Evolutionary conservation across 1,139 yeast genomes (phyloP), one percentile per base, ranked within the genome.

Genomic region (Scheffersomyces cryptocercus): DNA sequence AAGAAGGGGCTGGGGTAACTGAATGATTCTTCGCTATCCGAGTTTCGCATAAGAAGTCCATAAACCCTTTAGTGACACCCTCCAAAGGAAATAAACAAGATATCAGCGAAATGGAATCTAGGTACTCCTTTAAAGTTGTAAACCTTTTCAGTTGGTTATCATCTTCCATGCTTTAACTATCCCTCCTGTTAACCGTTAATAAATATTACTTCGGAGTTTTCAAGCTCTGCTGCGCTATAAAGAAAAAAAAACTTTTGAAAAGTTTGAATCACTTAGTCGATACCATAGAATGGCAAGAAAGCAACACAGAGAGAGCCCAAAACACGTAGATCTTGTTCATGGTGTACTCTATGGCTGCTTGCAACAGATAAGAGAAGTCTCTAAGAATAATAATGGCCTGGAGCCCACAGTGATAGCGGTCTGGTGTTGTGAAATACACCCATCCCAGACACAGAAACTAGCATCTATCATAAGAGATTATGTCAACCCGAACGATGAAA

Each of bases 361-460:
- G 20, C 68, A 76, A 45, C 86, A 84, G 50, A 61, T 84, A 2
- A 64, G 65, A 39, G 37, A 44, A 2, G 54, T 53, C 2, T 55
- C 52, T 5, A 45, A 48, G 2, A 50, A 55, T 1, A 51, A 60
- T 7, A 59, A 58, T 13, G 70, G 76, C 4, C 55, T 63, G 4
- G 47, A 44, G 1, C 74, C 75, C 1, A 49, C 56, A 3, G 58
- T 83, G 9, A 62, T 73, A 3, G 62, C 67, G 3, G 84, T 79
- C 1, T 88, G 95, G 95, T 68, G 80, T 35, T 70, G 77, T 46
- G 62, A 59, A 14, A 59, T 73, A 11, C 47, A 45, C 4, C 73
- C 77, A 2, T 47, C 42, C 16, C 56, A 61, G 36, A 63, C 75
- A 4, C 68, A 68, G 42, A 46, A 52, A 32, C 47, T 70, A 16